Evolutionary conservation across 805 yeast genomes (phyloP), one percentile per base, ranked within the genome.

Genomic region (Isabelozyma rhagii): DNA sequence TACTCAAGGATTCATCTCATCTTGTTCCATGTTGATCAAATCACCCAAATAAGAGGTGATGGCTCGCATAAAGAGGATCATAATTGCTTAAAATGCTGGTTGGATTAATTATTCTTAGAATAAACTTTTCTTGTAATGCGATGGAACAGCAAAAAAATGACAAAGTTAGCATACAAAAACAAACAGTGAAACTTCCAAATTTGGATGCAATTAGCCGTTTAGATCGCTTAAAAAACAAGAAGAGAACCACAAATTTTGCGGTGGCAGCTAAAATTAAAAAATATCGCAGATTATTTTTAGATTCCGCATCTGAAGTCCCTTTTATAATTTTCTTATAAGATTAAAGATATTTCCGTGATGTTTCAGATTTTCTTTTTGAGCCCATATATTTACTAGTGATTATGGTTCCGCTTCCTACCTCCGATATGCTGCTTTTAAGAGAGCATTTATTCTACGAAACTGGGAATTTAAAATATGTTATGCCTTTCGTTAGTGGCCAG

Each of bases 371-470:
- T 38, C 13, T 4, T 39, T 15, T 39, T 17, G 2, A 34, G 6
- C 14, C 14, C 13, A 8, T 34, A 13, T 39, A 4, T n/a, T 13
- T 39, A 14, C 11, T 39, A 39, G 17, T 14, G 10, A 14, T 11
- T 8, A 43, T 43, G 45, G 45, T 43, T n/a, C 45, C 45, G 15
- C 45, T 43, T 43, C 45, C 45, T 15, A 43, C 45, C 15, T 43
- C 49, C n/a, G 54, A 51, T 28, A 4, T 42, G 15, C 17, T 41
- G 7, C 39, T 51, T 11, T 47, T 51, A n/a, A 39, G 51, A 42
- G 71, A 66, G 45, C 69, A 66, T 54, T 61, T 60, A 14, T 66
- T 61, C 55, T 64, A 66, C 47, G 68, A 63, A 11, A 53, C 67
- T 0, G 69, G 68, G 15, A 61, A 63, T 47, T 44, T 59, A 21